Conservation (phyloP, 202 grass and related monocot species). For the Brachypodium distachyon region DNA sequence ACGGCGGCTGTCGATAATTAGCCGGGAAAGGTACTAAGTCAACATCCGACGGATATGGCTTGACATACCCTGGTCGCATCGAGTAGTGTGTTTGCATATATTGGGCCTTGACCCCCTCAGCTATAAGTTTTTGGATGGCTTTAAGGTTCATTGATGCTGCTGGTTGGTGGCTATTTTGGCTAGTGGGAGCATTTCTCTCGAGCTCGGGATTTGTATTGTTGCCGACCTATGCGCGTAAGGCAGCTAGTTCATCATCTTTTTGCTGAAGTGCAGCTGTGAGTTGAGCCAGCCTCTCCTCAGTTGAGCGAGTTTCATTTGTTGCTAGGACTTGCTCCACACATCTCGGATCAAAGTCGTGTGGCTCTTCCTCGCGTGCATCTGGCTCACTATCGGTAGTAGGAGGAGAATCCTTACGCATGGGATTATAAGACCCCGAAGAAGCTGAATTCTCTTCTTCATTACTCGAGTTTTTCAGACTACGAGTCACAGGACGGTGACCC, state of each 20-base stretch:
- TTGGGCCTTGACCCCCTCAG: not conserved
- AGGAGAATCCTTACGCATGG: not conserved
- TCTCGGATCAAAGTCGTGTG: not conserved
- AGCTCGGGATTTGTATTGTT: not conserved
- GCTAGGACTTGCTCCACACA: not conserved
- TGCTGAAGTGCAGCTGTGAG: not conserved
- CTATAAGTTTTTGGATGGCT: not conserved
- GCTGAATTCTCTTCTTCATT: not conserved
- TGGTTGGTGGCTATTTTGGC: not conserved
- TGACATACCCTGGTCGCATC: not conserved
- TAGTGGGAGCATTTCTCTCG: too few relatives aligned
- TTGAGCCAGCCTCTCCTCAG: not conserved
- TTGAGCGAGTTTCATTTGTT: not conserved
- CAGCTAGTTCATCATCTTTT: not conserved
- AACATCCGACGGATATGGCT: not conserved
- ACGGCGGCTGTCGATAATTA: not conserved
- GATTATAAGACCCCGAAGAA: not conserved
- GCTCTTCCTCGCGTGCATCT: too few relatives aligned
- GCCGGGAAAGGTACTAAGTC: not conserved
- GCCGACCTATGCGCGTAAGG: too few relatives aligned
- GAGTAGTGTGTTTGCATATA: not conserved
- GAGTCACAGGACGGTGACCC: not conserved
- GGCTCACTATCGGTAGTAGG: not conserved
- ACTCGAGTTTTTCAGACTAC: not conserved
- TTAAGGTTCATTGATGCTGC: not conserved